Evolutionary conservation across 2,329 filamentous ascomycete species (phyloP).

Genomic region (Metarhizium robertsii): DNA sequence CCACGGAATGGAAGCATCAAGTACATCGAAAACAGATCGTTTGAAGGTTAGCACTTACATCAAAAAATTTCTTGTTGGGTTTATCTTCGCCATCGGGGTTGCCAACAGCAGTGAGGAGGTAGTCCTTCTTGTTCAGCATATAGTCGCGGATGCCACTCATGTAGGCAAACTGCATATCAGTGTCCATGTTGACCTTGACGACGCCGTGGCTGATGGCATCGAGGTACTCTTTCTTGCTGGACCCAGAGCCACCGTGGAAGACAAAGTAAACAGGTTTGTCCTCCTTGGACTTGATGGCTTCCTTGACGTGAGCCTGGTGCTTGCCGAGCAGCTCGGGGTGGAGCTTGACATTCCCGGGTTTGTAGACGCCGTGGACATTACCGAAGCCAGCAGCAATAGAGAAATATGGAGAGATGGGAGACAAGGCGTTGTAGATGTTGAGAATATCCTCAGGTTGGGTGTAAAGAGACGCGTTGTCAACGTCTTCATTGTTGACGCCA

Average conservation of each 20-base stretch:
- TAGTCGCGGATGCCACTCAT: slow-evolving; percentile 88
- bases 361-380: slow-evolving; percentile 99
- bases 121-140: slow-evolving; percentile 90
- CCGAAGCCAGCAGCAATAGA: slow-evolving; percentile 97
- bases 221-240: slow-evolving; percentile 79
- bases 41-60: slow-evolving; percentile 24
- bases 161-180: slow-evolving; percentile 95
- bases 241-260: slow-evolving; percentile 97
- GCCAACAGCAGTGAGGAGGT: slow-evolving; percentile 76
- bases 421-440: slow-evolving; percentile 79
- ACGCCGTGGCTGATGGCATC: slow-evolving; percentile 89
- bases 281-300: slow-evolving; percentile 61
- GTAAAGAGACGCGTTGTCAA: slow-evolving; percentile 95
- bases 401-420: slow-evolving; percentile 88
- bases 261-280: slow-evolving; percentile 97
- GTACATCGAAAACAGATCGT: not conserved
- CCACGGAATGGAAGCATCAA: not conserved
- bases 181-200: slow-evolving; percentile 99
- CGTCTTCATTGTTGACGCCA: slow-evolving; percentile 95
- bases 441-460: slow-evolving; percentile 96
- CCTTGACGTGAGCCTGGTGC: slow-evolving; percentile 88
- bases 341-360: slow-evolving; percentile 93
- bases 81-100: slow-evolving; percentile 95
- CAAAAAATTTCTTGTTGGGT: slow-evolving; percentile 97
- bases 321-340: slow-evolving; percentile 93